Conservation (phyloP, 805 yeast genomes). For the Wickerhamiella brachini region DNA sequence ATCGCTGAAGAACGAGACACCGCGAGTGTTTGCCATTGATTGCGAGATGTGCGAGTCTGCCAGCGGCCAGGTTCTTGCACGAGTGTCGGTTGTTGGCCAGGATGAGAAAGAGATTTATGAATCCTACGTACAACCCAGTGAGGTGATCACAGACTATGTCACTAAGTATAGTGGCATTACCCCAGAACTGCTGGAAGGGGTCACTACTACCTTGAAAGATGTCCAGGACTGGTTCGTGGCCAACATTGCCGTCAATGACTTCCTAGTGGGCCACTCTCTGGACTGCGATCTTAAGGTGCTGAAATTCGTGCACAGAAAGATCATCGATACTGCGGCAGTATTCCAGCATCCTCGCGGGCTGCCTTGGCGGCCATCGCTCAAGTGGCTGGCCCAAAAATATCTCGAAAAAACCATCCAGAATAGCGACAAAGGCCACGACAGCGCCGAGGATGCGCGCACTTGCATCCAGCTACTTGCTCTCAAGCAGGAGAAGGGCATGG, state of each 20-base stretch:
- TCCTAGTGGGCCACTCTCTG: slow-evolving; percentile 78
- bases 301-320: slow-evolving; percentile 52
- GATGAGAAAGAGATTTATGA: slow-evolving; percentile 47
- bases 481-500: slow-evolving; percentile 52
- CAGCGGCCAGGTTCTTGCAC: slow-evolving; percentile 51
- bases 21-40: slow-evolving; percentile 52
- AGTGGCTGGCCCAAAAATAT: slow-evolving; percentile 47
- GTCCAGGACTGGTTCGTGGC: slow-evolving; percentile 44
- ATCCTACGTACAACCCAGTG: slow-evolving; percentile 63
- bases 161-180: slow-evolving; percentile 85
- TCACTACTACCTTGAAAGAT: slow-evolving; percentile 51
- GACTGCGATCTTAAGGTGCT: slow-evolving; percentile 69
- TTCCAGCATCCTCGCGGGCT: slow-evolving; percentile 71
- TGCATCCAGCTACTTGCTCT: slow-evolving; percentile 64
- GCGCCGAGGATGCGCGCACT: slow-evolving; percentile 72
- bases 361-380: slow-evolving; percentile 66
- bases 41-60: slow-evolving; percentile 82
- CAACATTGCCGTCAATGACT: slow-evolving; percentile 42
- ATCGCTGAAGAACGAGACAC: background rate
- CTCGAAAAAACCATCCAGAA: slow-evolving; percentile 50
- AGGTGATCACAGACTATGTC: slow-evolving; percentile 61
- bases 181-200: slow-evolving; percentile 44
- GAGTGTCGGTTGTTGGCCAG: slow-evolving; percentile 62
- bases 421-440: slow-evolving; percentile 64
- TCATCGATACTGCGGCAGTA: slow-evolving; percentile 69